phyloP scores from a whole-genome alignment of 2,329 filamentous ascomycete species.

The Fusarium nisikadoi region DNA sequence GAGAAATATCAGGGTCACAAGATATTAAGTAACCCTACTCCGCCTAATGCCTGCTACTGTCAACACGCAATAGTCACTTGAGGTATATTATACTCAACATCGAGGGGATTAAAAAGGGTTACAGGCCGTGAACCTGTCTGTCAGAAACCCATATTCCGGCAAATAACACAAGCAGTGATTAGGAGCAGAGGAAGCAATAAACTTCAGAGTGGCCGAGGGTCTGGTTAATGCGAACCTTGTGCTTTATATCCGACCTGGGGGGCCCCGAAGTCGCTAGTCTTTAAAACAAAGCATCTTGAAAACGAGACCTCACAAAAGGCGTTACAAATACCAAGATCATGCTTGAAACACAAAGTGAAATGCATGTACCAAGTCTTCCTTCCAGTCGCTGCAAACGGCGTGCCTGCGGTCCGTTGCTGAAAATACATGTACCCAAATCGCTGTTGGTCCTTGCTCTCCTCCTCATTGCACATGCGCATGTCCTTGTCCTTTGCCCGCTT shows the following conservation, averaged over 20 bases:
- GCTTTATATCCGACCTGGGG: slow-evolving; percentile 9
- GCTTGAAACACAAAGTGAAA: not conserved
- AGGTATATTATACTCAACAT: not conserved
- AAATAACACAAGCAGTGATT: not conserved
- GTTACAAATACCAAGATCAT: not conserved
- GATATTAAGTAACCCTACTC: not conserved
- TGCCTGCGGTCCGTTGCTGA: slow-evolving; percentile 30
- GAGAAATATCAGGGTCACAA: not conserved
- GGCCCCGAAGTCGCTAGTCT: slow-evolving; percentile 22
- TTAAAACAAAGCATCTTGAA: slow-evolving; percentile 19
- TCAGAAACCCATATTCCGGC: no score
- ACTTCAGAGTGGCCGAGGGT: not conserved
- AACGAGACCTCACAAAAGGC: not conserved
- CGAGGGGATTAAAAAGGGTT: not conserved
- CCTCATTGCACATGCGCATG: not conserved
- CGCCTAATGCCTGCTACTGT: not conserved
- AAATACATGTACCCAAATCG: slow-evolving; percentile 7
- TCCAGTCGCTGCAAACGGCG: slow-evolving; percentile 17
- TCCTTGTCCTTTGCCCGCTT: not conserved
- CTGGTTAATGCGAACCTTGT: not conserved
- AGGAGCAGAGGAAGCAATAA: not conserved
- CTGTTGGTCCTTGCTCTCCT: not conserved
- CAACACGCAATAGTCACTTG: not conserved
- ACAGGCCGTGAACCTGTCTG: not conserved
- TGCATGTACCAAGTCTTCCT: slow-evolving; percentile 1